Evolutionary conservation across 768 basidiomycete genomes (phyloP), one percentile per base, ranked within the genome.

Genomic region (Tephrocybe sp.): DNA sequence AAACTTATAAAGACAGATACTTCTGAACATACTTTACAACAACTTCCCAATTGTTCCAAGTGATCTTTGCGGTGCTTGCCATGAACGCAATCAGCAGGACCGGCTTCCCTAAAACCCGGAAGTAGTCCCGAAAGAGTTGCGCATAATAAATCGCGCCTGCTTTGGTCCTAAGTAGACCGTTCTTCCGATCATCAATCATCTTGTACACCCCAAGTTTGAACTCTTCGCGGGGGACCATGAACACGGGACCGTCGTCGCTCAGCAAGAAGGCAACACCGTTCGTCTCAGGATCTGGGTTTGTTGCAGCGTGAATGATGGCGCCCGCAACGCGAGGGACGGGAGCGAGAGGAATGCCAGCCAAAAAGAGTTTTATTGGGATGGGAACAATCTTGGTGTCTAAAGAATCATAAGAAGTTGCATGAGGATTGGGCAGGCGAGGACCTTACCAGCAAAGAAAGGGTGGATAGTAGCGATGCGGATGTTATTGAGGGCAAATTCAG

Each of bases 381-480:
- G 70, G 65, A 1, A 83, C 62, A 50, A 83, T 78, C 28, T 60
- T 68, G 11, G 80, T 83, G 41, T 80, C 79, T 76, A 56, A 17
- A 24, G n/a, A 15, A 20, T 3, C 20, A 39, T 39, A 4, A 39
- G 38, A 39, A 6, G 20, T 12, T 20, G 38, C 38, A 9, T 21
- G 12, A 20, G n/a, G 20, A 8, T 25, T n/a, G 21, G 17, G 50
- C 20, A 47, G 10, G 34, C n/a, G 38, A 26, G 32, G 48, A 40
- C 45, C 65, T 49, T 43, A 78, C 81, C 76, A 42, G 77, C 77
- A 54, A 81, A 83, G 62, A 73, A 83, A 0, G 81, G 81, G 51
- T 80, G 77, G 24, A 83, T 72, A 46, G 68, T 70, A 7, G 67
- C 73, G 18, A 80, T 64, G 24, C 79, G 67, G 57, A 81, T 74